phyloP scores from a whole-genome alignment of 148 eudicot species.

The Vaccinium vitisidaea region DNA sequence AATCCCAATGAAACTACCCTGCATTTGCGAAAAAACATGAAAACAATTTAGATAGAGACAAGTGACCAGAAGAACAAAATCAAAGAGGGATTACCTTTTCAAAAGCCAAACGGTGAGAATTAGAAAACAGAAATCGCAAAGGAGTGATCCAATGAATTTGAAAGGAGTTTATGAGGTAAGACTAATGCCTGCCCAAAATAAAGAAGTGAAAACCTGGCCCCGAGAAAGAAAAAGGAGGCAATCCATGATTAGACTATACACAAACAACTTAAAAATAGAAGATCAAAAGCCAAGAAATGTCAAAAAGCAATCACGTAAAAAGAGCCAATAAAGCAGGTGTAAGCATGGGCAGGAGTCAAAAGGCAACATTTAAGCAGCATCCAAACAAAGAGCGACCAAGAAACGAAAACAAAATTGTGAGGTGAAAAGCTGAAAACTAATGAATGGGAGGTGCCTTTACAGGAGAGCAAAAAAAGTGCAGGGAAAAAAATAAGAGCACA shows the following conservation, averaged over 20 bases:
- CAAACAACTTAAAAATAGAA: not conserved
- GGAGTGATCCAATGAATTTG: not conserved
- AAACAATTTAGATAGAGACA: not conserved
- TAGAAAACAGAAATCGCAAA: not conserved
- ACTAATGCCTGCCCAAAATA: not conserved
- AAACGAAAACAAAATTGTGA: not conserved
- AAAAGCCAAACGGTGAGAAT: not conserved
- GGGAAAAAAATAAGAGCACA: not conserved
- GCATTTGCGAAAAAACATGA: not conserved
- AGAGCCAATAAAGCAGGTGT: not conserved
- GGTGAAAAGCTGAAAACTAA: constrained; percentile 8
- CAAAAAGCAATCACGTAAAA: not conserved
- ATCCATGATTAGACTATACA: not conserved
- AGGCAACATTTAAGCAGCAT: constrained; percentile 5
- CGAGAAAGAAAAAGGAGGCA: not conserved
- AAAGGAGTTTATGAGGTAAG: not conserved
- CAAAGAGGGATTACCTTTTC: not conserved
- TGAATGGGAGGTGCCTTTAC: not conserved
- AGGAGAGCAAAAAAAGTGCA: not conserved
- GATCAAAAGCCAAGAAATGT: not conserved
- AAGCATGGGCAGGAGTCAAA: not conserved
- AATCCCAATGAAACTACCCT: constrained; percentile 12
- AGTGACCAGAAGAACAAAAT: not conserved
- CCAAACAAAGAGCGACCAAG: not conserved
- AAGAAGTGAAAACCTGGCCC: no score